Evolutionary conservation across 306 rosid species (phyloP).

Genomic region (Datisca glomerata): DNA sequence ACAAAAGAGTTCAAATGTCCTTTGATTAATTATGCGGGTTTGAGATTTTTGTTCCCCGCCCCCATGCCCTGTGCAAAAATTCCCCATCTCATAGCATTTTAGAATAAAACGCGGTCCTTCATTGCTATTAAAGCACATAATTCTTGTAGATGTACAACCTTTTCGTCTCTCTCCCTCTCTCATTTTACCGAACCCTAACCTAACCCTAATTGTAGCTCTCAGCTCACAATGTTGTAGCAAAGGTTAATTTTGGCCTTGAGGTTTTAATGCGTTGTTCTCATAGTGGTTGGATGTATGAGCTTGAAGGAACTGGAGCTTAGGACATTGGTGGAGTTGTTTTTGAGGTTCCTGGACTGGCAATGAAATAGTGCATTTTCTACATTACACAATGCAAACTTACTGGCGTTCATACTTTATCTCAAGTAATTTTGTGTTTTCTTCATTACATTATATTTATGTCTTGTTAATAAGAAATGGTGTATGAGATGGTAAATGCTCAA

Average conservation of each 20-base stretch:
- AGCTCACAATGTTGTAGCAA: too few relatives aligned
- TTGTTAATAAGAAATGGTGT: neutral
- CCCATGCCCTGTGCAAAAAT: too few relatives aligned
- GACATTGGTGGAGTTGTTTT: slow-evolving; percentile 51
- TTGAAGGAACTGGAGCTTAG: slow-evolving; percentile 53
- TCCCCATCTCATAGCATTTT: too few relatives aligned
- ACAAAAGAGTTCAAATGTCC: too few relatives aligned
- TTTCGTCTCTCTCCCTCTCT: slow-evolving; percentile 5
- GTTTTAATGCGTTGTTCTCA: slow-evolving; percentile 27
- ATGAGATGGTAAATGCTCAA: too few relatives aligned
- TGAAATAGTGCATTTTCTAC: slow-evolving; percentile 65
- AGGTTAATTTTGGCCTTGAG: slow-evolving; percentile 1
- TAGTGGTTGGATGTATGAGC: slow-evolving; percentile 17
- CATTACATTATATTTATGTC: neutral
- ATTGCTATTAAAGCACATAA: too few relatives aligned
- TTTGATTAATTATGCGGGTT: too few relatives aligned
- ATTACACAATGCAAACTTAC: slow-evolving; percentile 90
- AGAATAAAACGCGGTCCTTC: too few relatives aligned
- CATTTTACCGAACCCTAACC: neutral
- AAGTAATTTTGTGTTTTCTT: slow-evolving; percentile 65
- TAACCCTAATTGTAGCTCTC: too few relatives aligned
- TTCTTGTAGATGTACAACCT: too few relatives aligned
- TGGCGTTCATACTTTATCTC: slow-evolving; percentile 94
- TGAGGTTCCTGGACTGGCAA: slow-evolving; percentile 55
- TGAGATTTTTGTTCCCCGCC: too few relatives aligned